A percentile compares a stretch with the other conserved stretches of the same genome.
phyloP scores from a whole-genome alignment of 768 basidiomycete species.

The Auriscalpium orientale region DNA sequence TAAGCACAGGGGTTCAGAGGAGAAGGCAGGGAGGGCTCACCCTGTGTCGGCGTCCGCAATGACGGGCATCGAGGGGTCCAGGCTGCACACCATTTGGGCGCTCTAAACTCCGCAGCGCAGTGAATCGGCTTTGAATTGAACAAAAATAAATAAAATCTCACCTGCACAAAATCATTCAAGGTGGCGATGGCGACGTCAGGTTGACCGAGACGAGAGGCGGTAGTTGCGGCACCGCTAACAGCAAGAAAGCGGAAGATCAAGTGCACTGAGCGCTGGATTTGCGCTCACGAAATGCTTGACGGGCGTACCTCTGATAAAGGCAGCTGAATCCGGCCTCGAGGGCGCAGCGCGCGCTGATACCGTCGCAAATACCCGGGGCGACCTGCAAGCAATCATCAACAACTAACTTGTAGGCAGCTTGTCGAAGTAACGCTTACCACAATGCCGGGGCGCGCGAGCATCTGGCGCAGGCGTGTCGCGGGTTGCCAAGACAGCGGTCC shows the following conservation, averaged over 20 bases:
- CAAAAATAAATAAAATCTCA: conserved; percentile 16
- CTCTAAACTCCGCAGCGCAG: conserved; percentile 28
- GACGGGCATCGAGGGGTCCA: conserved; percentile 58
- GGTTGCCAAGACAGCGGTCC: conserved; percentile 64
- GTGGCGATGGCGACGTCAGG: conserved; percentile 79
- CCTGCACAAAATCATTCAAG: conserved; percentile 67
- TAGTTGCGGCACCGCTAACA: conserved; percentile 65
- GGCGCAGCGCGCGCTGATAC: conserved; percentile 74
- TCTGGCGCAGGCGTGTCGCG: conserved; percentile 59
- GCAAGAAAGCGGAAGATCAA: too few relatives aligned
- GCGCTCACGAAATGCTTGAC: neutral
- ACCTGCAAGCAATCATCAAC: conserved; percentile 31
- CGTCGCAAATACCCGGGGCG: conserved; percentile 75
- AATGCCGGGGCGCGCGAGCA: conserved; percentile 57
- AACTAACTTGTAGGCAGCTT: neutral
- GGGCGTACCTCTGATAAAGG: conserved; percentile 59
- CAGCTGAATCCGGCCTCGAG: conserved; percentile 74
- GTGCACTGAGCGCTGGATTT: neutral
- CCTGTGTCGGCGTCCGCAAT: conserved; percentile 81
- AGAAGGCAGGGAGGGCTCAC: conserved; percentile 23
- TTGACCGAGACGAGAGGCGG: conserved; percentile 68
- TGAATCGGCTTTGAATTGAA: neutral
- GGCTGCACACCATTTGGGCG: conserved; percentile 61
- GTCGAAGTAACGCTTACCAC: conserved; percentile 41
- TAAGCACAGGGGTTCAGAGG: neutral